phyloP scores from a whole-genome alignment of 177 flowering plant genomes.

The Vitis hybrid region DNA sequence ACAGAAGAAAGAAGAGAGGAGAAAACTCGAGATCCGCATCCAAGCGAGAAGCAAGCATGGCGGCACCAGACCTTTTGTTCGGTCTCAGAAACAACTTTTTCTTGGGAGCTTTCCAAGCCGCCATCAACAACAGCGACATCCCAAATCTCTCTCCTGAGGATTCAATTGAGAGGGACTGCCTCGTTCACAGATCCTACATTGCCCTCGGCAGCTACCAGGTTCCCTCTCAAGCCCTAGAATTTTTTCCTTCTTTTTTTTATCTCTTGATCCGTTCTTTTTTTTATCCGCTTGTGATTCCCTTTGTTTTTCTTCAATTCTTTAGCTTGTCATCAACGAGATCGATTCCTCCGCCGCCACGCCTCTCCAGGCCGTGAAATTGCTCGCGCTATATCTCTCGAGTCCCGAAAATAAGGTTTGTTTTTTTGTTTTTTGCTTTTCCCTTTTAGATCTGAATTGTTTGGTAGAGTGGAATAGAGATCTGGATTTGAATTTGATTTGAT shows the following conservation, averaged over 20 bases:
- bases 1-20: too few species aligned
- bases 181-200: constrained; percentile 91
- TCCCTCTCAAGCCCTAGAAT: neutral
- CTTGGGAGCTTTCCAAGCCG: constrained; percentile 89
- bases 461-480: neutral
- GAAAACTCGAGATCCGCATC: too few species aligned
- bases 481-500: neutral
- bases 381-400: constrained; percentile 74
- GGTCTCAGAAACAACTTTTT: constrained; percentile 82
- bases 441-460: neutral
- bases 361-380: constrained; percentile 91
- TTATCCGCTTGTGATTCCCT: constrained; percentile 59
- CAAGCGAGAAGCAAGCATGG: too few species aligned
- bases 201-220: constrained; percentile 85
- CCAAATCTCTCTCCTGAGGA: constrained; percentile 86
- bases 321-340: constrained; percentile 87
- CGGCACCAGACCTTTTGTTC: constrained; percentile 56
- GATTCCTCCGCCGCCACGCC: constrained; percentile 80
- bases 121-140: constrained; percentile 86
- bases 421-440: neutral
- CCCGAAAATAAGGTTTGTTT: constrained; percentile 65
- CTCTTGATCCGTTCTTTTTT: neutral
- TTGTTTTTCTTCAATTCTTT: neutral
- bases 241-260: constrained; percentile 4
- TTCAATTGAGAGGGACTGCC: constrained; percentile 68